Percentiles rank a stretch among this genome's conserved stretches.
These are phyloP conservation scores for Streptanthus diversifolius DNA, from an alignment of 345 rosid genomes.

Conservation along the genomic window DNA sequence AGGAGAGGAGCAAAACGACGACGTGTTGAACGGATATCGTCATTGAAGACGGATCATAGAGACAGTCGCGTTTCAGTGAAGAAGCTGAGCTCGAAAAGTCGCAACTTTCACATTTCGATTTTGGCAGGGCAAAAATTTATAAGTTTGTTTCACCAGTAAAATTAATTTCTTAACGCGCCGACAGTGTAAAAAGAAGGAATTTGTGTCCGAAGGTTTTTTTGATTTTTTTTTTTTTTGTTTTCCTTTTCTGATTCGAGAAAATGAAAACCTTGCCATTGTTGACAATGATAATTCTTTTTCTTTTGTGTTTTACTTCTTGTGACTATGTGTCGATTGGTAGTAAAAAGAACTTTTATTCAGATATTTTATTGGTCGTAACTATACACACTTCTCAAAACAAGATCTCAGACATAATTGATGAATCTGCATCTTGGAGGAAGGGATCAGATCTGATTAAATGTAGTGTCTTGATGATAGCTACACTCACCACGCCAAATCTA, in stretches of 20 bases:
- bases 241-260: too few relatives aligned
- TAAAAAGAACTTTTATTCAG: background rate
- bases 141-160: background rate
- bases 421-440: background rate
- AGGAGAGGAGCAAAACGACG: constrained; percentile 43
- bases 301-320: too few relatives aligned
- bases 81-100: constrained; percentile 26
- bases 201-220: background rate
- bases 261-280: background rate
- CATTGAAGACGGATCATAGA: constrained; percentile 36
- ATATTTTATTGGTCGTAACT: background rate
- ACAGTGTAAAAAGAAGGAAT: constrained; percentile 7
- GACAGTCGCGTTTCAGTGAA: constrained; percentile 8
- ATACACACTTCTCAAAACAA: background rate
- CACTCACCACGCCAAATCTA: background rate
- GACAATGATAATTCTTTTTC: background rate
- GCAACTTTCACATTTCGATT: constrained; percentile 18
- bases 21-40: constrained; percentile 48
- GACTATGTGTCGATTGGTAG: background rate
- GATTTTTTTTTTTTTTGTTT: background rate
- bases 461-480: background rate
- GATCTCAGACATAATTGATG: background rate
- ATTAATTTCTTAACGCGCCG: constrained; percentile 20
- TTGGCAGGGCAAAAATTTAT: background rate
- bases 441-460: background rate